Conservation (phyloP, 257 asterid genomes). For the Echium plantagineum region DNA sequence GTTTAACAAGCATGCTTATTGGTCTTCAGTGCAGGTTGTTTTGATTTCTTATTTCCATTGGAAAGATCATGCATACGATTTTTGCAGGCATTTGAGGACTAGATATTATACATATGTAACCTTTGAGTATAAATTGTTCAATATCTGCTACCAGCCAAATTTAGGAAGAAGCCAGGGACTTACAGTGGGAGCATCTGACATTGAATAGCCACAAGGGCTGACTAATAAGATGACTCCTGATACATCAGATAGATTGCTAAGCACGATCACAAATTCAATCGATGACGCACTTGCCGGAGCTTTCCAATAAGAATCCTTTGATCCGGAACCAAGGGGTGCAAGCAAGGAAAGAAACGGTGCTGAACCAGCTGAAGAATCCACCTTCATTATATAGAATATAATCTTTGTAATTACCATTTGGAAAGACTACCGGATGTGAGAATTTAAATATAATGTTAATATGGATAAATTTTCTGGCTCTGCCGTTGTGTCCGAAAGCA, state of each 20-base stretch:
- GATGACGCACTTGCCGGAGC: constrained; percentile 71
- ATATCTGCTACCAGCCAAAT: neutral
- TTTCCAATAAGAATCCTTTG: constrained; percentile 74
- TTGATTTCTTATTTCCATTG: too few species aligned
- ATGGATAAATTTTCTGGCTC: neutral
- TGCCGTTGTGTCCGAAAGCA: too few species aligned
- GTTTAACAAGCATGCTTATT: neutral
- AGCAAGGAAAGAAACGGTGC: constrained; percentile 73
- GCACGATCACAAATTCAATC: constrained; percentile 80
- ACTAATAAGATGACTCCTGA: constrained; percentile 76
- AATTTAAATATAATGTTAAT: neutral
- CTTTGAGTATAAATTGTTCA: neutral
- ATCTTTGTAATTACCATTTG: constrained; percentile 11
- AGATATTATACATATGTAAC: neutral
- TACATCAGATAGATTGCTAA: constrained; percentile 71
- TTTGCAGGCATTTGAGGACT: neutral
- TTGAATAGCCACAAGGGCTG: constrained; percentile 89
- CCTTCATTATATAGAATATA: constrained; percentile 36
- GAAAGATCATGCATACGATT: neutral
- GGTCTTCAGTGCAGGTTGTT: neutral
- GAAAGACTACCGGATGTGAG: too few species aligned
- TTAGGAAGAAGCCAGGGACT: constrained; percentile 22
- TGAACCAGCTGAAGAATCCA: constrained; percentile 80
- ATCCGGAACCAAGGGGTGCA: constrained; percentile 60
- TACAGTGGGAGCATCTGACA: constrained; percentile 85